Percentiles rank a stretch among this genome's conserved stretches.
Evolutionary conservation across 257 asterid species (phyloP).

Genomic region (Forsythia viridissima): DNA sequence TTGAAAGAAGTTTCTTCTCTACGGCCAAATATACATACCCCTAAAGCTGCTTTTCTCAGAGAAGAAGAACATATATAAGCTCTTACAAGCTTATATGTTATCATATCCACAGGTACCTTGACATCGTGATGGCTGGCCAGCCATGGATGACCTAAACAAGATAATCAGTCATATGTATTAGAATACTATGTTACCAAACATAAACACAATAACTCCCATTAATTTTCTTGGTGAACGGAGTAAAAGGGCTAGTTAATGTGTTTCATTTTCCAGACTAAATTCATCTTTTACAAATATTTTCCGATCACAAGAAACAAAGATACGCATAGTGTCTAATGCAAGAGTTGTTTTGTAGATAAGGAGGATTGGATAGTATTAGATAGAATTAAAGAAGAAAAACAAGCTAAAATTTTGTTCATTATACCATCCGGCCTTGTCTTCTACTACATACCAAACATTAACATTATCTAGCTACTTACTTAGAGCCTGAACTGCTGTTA

Average conservation of each 20-base stretch:
- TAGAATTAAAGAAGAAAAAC: background rate
- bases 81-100: constrained; percentile 70
- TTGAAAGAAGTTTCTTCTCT: background rate
- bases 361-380: background rate
- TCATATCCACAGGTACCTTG: constrained; percentile 89
- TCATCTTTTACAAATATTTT: background rate
- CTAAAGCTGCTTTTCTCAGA: constrained; percentile 84
- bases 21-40: constrained; percentile 50
- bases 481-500: constrained; percentile 89
- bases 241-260: too few relatives aligned
- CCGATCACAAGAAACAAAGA: background rate
- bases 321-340: background rate
- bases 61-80: constrained; percentile 86
- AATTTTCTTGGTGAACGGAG: background rate
- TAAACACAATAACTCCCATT: background rate
- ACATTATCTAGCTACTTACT: constrained; percentile 44
- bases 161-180: background rate
- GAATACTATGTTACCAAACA: background rate
- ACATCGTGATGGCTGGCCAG: constrained; percentile 72
- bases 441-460: background rate
- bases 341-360: background rate
- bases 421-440: background rate
- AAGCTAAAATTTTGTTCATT: background rate
- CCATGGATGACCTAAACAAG: constrained; percentile 90
- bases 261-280: background rate